A percentile compares a stretch with the other conserved stretches of the same genome.
phyloP scores from a whole-genome alignment of 495 filamentous ascomycete genomes.

The Lasiosphaeria ovina region DNA sequence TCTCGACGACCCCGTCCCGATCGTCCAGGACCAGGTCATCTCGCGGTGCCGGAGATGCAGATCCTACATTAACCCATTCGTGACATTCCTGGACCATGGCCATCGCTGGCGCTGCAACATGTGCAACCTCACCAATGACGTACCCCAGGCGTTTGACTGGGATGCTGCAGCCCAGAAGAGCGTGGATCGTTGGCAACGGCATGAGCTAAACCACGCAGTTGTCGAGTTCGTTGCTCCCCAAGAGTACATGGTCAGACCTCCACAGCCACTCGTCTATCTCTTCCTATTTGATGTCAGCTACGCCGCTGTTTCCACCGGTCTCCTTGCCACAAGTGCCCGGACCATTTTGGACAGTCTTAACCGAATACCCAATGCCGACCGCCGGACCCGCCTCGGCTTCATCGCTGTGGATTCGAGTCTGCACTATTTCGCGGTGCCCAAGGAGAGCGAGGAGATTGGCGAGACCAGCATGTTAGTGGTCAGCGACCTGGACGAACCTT shows the following conservation, averaged over 20 bases:
- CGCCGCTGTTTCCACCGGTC: slow-evolving; percentile 82
- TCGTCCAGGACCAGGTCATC: slow-evolving; percentile 96
- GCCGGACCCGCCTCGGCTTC: slow-evolving; percentile 88
- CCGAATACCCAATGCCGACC: slow-evolving; percentile 94
- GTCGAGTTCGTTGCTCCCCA: slow-evolving; percentile 97
- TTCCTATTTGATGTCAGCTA: slow-evolving; percentile 98
- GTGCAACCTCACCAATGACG: slow-evolving; percentile 98
- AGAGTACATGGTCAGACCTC: slow-evolving; percentile 98
- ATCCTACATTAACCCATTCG: slow-evolving; percentile 97
- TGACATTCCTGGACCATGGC: slow-evolving; percentile 92
- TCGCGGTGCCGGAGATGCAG: slow-evolving; percentile 91
- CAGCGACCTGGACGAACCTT: slow-evolving; percentile 94
- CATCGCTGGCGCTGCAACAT: slow-evolving; percentile 99
- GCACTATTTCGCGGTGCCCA: slow-evolving; percentile 92
- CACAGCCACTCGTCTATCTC: slow-evolving; percentile 95
- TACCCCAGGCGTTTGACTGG: slow-evolving; percentile 98
- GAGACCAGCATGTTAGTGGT: slow-evolving; percentile 91
- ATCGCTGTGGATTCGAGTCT: slow-evolving; percentile 93
- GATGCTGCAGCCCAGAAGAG: slow-evolving; percentile 85
- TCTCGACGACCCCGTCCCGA: slow-evolving; percentile 81
- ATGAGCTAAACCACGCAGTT: slow-evolving; percentile 90
- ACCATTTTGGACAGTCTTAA: slow-evolving; percentile 95
- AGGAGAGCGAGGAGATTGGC: slow-evolving; percentile 76
- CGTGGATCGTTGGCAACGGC: slow-evolving; percentile 82
- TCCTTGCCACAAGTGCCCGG: slow-evolving; percentile 90